Conservation (phyloP, 257 asterid species). For the Solanum tarijense region DNA sequence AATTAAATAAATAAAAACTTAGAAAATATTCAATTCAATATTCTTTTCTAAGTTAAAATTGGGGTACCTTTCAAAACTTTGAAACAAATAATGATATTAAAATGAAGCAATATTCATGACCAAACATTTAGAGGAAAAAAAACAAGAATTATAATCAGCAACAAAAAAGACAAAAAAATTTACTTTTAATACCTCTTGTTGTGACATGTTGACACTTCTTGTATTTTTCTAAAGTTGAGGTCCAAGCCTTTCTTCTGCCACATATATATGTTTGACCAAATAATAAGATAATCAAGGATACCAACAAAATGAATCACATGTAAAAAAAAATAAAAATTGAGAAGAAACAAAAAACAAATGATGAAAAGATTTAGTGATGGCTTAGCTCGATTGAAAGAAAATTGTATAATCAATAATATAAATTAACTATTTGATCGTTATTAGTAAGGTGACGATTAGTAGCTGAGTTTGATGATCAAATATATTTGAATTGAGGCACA, state of each 20-base stretch:
- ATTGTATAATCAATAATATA: neutral
- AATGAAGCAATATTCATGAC: neutral
- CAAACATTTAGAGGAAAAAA: neutral
- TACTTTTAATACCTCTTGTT: neutral
- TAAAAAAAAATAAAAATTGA: neutral
- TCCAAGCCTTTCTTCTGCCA: neutral
- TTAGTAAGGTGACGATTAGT: neutral
- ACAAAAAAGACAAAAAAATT: neutral
- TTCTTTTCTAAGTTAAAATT: neutral
- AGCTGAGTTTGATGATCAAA: rapidly evolving
- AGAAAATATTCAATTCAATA: neutral
- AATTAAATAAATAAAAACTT: neutral
- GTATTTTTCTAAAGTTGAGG: neutral
- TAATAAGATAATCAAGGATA: neutral
- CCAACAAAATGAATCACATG: neutral
- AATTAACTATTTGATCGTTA: too few species aligned
- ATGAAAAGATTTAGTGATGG: neutral
- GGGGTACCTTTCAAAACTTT: neutral
- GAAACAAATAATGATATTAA: neutral
- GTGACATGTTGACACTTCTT: neutral
- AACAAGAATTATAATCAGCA: neutral
- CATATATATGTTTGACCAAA: neutral
- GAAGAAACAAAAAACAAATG: neutral
- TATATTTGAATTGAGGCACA: neutral
- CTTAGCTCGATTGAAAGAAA: neutral